These are phyloP conservation scores for Hortaea sp. DNA, from an alignment of 2,329 filamentous ascomycete genomes.

Conservation along the genomic window DNA sequence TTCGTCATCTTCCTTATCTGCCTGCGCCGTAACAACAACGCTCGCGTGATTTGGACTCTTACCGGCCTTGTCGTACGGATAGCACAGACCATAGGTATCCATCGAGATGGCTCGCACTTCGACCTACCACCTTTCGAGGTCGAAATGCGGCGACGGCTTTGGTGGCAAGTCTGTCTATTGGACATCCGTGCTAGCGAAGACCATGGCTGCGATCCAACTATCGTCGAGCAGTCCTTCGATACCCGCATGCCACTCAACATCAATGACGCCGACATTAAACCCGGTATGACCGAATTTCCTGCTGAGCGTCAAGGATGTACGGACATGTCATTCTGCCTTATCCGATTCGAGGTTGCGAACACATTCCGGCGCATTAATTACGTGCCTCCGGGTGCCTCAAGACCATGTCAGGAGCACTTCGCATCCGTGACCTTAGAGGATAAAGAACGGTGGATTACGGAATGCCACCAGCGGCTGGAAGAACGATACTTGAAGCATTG, in stretches of 20 bases:
- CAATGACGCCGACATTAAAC: slow-evolving; percentile 43
- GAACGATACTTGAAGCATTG: slow-evolving; percentile 41
- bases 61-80: slow-evolving; percentile 50
- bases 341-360: slow-evolving; percentile 43
- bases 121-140: slow-evolving; percentile 48
- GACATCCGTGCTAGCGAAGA: slow-evolving; percentile 53
- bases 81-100: slow-evolving; percentile 49
- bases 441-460: slow-evolving; percentile 41
- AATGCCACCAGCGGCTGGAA: slow-evolving; percentile 38
- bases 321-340: slow-evolving; percentile 46
- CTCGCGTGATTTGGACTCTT: slow-evolving; percentile 47
- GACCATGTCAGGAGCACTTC: slow-evolving; percentile 33
- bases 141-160: slow-evolving; percentile 49
- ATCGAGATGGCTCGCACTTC: slow-evolving; percentile 49
- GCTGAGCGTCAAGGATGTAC: slow-evolving; percentile 44
- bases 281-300: slow-evolving; percentile 40
- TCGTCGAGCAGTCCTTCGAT: slow-evolving; percentile 49
- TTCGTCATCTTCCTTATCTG: slow-evolving; percentile 52
- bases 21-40: slow-evolving; percentile 41
- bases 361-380: slow-evolving; percentile 38
- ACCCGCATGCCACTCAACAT: slow-evolving; percentile 50
- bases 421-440: slow-evolving; percentile 34
- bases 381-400: slow-evolving; percentile 32
- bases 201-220: slow-evolving; percentile 52
- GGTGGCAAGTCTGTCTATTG: slow-evolving; percentile 51